Evolutionary conservation across 2,329 filamentous ascomycete genomes (phyloP).

Genomic region (Emericellopsis cladophorae): DNA sequence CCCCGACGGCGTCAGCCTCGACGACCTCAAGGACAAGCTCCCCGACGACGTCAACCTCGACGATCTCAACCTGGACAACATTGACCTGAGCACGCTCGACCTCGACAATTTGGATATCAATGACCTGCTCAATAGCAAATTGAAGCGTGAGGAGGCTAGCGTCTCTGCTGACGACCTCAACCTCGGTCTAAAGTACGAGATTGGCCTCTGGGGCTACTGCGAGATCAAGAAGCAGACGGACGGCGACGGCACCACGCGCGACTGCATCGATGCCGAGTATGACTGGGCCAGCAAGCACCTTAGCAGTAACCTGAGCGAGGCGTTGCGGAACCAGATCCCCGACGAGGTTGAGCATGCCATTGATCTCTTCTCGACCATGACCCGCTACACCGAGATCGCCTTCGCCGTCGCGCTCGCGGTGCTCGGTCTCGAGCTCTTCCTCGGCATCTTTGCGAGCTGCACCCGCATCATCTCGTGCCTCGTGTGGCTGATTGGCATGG

Average conservation of each 20-base stretch:
- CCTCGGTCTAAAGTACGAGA: slow-evolving; percentile 65
- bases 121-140: background rate
- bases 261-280: slow-evolving; percentile 60
- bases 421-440: slow-evolving; percentile 58
- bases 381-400: slow-evolving; percentile 72
- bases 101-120: too few relatives aligned
- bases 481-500: slow-evolving; percentile 62
- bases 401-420: slow-evolving; percentile 63
- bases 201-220: slow-evolving; percentile 86
- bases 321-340: slow-evolving; percentile 48
- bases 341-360: slow-evolving; percentile 53
- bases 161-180: slow-evolving; percentile 44
- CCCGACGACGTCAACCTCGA: slow-evolving; percentile 32
- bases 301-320: slow-evolving; percentile 45
- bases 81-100: slow-evolving; percentile 63
- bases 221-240: slow-evolving; percentile 34
- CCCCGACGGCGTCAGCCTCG: slow-evolving; percentile 33
- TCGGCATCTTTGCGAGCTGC: slow-evolving; percentile 76
- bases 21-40: slow-evolving; percentile 14
- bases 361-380: slow-evolving; percentile 59
- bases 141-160: slow-evolving; percentile 17
- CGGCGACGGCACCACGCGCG: slow-evolving; percentile 27
- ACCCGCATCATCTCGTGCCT: slow-evolving; percentile 70
- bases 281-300: slow-evolving; percentile 68
- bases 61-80: slow-evolving; percentile 53